Percentiles rank a stretch among this genome's conserved stretches.
These are phyloP conservation scores for Penicillium cosmopolitanum DNA, from an alignment of 495 filamentous ascomycete species.

Conservation along the genomic window DNA sequence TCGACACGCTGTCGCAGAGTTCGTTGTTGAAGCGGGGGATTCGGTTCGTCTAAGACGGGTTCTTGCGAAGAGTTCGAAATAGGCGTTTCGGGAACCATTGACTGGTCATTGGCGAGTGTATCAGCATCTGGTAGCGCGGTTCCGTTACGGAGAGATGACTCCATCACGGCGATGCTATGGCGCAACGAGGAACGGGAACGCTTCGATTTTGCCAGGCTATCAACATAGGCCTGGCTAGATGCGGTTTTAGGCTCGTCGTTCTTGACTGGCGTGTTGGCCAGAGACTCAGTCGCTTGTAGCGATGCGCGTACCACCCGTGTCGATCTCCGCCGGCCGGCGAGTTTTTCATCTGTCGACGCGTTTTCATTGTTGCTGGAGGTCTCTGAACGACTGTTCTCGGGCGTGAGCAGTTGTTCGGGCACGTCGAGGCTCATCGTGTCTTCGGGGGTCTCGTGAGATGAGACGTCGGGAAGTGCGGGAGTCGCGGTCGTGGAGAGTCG, in stretches of 20 bases:
- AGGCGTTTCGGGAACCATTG: constrained; percentile 44
- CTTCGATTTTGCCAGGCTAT: constrained; percentile 37
- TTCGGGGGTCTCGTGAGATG: constrained; percentile 34
- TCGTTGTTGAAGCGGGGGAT: constrained; percentile 44
- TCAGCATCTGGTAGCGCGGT: constrained; percentile 34
- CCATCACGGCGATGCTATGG: constrained; percentile 51
- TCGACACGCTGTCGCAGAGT: constrained; percentile 54
- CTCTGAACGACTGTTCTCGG: constrained; percentile 53
- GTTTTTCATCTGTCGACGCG: constrained; percentile 47
- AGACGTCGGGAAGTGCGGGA: constrained; percentile 39
- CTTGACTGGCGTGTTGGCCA: constrained; percentile 27
- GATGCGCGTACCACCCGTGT: constrained; percentile 51
- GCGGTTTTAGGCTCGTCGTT: constrained; percentile 42
- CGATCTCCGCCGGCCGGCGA: constrained; percentile 41
- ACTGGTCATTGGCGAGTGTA: constrained; percentile 40
- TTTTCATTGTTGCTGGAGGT: constrained; percentile 55
- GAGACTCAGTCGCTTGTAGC: constrained; percentile 34
- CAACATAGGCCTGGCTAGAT: constrained; percentile 42
- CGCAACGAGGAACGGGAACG: constrained; percentile 40
- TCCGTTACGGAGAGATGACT: constrained; percentile 43
- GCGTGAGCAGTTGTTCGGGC: constrained; percentile 50
- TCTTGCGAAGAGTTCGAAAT: constrained; percentile 47
- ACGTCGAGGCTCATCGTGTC: constrained; percentile 47
- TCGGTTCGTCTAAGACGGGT: constrained; percentile 39
- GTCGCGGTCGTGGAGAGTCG: constrained; percentile 35